Evolutionary conservation across 2,329 filamentous ascomycete genomes (phyloP), one percentile per base, ranked within the genome.

Genomic region (Stachybotrys echinatus): DNA sequence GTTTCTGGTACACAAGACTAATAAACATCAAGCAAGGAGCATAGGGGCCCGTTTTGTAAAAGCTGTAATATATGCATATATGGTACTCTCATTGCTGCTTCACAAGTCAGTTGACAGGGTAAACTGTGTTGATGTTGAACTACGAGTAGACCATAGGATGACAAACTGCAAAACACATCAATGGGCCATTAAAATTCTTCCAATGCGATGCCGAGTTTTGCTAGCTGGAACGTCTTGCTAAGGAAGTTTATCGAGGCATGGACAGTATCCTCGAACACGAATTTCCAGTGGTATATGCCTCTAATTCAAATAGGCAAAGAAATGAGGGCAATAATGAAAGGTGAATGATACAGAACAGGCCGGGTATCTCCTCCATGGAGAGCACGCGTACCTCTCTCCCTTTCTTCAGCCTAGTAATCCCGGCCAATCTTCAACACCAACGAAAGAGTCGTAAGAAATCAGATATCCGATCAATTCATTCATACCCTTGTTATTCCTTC

Each of bases 401-500:
- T 21, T 21, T 42, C 18, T n/a, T 31, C 39, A 40, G n/a, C 52
- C 44, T 38, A 42, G 12, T 39, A 10, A 34, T 34, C 27, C 27
- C 27, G 27, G 27, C 27, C 27, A 34, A 34, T 34, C 27, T 5
- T 14, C 27, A 34, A 34, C 27, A 20, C 12, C 12, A 43, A 43
- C 6, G 19, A 43, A 43, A 43, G 19, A 12, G 6, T 12, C 21
- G 12, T 6, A 14, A 12, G 17, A 14, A 19, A 19, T 19, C 3
- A 19, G 12, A 20, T 14, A 19, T 43, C 2, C 6, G 6, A 7
- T 12, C 12, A 18, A 18, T 23, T 14, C 20, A 45, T 10, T n/a
- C 18, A 19, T 48, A 5, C 8, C 42, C 14, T 38, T 22, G 10
- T 37, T 61, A 80, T 59, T 79, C 73, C 66, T 73, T 80, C 81